Evolutionary conservation across 306 rosid genomes (phyloP), one percentile per base, ranked within the genome.

Genomic region (Rosa rugosa): DNA sequence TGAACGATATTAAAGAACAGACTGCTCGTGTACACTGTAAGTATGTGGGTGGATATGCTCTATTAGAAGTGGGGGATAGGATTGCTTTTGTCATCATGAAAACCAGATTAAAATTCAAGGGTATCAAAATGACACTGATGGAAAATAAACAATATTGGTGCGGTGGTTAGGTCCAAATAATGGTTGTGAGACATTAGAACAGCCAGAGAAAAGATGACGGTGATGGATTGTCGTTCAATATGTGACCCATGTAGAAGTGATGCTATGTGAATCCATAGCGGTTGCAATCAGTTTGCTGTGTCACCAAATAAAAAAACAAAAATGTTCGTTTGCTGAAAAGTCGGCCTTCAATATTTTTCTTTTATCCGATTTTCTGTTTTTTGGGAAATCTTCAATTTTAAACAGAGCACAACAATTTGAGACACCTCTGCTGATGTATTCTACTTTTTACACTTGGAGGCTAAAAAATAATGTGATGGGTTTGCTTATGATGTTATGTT

Each of bases 61-160:
- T 3, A 31, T 14, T 20, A 38, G 12, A 10, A 65, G 14, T 65
- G 70, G 70, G 36, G 17, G 70, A 65, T 65, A 36, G 45, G 22
- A 6, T 16, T 65, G 22, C 70, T 65, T 34, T 17, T 65, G 70
- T 34, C 70, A 65, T 14, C 45, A 34, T 65, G 70, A 65, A 65
- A 36, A 36, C 70, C 45, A 36, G 70, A 65, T 65, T 17, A 8
- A 14, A 6, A 36, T 27, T 42, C 7, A 36, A 34, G 22, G 59
- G 59, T 18, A 53, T 59, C 9, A n/a, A 59, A 34, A 64, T 34
- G 44, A 16, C 23, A 65, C 45, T 7, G 45, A 36, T 17, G 46
- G 72, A 14, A 17, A 68, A 68, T 41, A 23, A 11, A 11, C 51
- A 68, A 42, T n/a, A n/a, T 11, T n/a, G 72, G 72, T 68, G 72